Conservation (phyloP, 2,329 filamentous ascomycete species). For the Phaeomoniella chlamydospora region DNA sequence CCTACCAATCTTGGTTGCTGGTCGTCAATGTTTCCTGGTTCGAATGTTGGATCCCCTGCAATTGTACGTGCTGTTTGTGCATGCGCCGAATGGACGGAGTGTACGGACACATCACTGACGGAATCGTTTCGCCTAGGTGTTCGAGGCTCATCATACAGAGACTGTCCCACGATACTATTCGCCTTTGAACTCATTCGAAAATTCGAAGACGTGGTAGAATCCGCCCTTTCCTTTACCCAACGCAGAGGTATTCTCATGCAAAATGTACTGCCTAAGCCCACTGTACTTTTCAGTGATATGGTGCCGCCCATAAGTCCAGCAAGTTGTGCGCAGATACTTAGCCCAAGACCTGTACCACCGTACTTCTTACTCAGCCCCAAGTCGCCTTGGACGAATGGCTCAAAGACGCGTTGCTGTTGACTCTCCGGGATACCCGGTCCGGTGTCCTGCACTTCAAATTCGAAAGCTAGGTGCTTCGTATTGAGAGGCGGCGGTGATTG, state of each 20-base stretch:
- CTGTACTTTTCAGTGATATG: slow-evolving; percentile 56
- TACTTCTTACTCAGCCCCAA: slow-evolving; percentile 78
- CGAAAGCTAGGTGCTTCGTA: slow-evolving; percentile 57
- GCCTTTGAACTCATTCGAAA: slow-evolving; percentile 8
- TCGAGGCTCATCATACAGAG: slow-evolving; percentile 5
- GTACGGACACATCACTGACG: background rate
- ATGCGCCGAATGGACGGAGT: background rate
- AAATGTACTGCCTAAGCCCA: slow-evolving; percentile 66
- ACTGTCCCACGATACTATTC: slow-evolving; percentile 9
- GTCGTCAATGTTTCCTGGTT: background rate
- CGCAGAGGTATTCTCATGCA: slow-evolving; percentile 70
- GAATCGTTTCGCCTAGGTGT: background rate
- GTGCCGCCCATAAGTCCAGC: slow-evolving; percentile 69
- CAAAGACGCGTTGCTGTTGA: slow-evolving; percentile 73
- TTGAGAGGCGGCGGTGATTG: slow-evolving; percentile 45
- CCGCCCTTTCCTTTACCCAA: slow-evolving; percentile 55
- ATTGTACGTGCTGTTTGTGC: background rate
- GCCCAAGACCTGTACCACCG: slow-evolving; percentile 72
- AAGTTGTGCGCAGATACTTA: slow-evolving; percentile 82
- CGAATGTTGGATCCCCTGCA: background rate
- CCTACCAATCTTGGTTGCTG: slow-evolving; percentile 10
- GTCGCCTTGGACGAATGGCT: slow-evolving; percentile 91
- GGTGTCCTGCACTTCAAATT: slow-evolving; percentile 80
- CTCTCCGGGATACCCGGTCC: slow-evolving; percentile 71
- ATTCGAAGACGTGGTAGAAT: slow-evolving; percentile 12